Evolutionary conservation across 495 filamentous ascomycete species (phyloP), one percentile per base, ranked within the genome.

Genomic region (Talaromyces wortmannii): DNA sequence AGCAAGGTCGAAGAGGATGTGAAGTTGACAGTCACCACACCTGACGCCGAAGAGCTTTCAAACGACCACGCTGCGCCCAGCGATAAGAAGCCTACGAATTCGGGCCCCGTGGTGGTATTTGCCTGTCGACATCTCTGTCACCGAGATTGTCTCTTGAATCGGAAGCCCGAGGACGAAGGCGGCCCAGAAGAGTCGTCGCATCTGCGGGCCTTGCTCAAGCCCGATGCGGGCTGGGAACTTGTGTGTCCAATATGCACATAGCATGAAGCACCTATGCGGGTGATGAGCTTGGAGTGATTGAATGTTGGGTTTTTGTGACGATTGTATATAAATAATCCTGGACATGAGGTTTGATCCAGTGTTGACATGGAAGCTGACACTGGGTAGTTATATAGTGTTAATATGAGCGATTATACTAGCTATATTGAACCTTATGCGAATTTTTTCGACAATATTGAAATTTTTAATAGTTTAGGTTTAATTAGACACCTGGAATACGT

Each of bases 91-190:
- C n/a, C 17, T 13, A 30, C 18, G 3, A 17, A 40, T 5, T 29
- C 31, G 10, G 74, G 74, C 31, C 68, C 75, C 0, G 61, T 73
- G 11, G 68, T 81, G 12, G 72, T 81, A 1, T 81, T 81, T 59
- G 72, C 78, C n/a, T 81, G 78, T 62, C 71, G 78, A 58, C 78
- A 81, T 61, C 60, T 80, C 49, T 81, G 74, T 58, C 78, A 81
- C 60, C 76, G 73, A 16, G 65, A 63, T 23, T 81, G 78, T 60
- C 63, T 80, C 53, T 48, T 73, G 56, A 61, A 71, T 8, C 52
- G 63, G 42, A 23, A 31, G 48, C 15, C 10, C 16, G 16, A 31
- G 12, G 50, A 17, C 12, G 43, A 33, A 31, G 40, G 23, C 13
- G 48, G 15, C 15, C 3, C 57, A 61, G 40, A 46, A 57, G 23